These are phyloP conservation scores for Salvia hispanica DNA, from an alignment of 257 asterid species.

Conservation along the genomic window DNA sequence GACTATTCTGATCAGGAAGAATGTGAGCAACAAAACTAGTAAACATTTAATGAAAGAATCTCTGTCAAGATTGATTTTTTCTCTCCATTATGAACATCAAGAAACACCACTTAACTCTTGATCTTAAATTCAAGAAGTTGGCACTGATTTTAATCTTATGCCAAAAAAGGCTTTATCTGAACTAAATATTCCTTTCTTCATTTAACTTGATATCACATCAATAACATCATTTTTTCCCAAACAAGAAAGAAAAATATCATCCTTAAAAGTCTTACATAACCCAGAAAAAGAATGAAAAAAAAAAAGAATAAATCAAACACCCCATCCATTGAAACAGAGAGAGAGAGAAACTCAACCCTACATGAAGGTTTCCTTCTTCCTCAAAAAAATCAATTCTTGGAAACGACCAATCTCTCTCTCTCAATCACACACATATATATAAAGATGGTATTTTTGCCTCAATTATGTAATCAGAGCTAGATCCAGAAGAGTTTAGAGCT, in stretches of 20 bases:
- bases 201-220: not conserved
- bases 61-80: not conserved
- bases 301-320: not conserved
- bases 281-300: too few species aligned
- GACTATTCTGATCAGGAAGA: not conserved
- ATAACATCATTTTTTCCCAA: not conserved
- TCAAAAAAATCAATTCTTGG: not conserved
- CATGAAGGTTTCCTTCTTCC: not conserved
- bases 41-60: not conserved
- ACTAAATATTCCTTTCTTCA: not conserved
- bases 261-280: not conserved
- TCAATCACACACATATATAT: not conserved
- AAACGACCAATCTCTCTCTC: not conserved
- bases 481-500: conserved; percentile 25
- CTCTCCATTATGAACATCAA: not conserved
- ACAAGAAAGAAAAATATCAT: not conserved
- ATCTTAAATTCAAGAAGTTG: conserved; percentile 2
- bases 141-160: not conserved
- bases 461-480: conserved; percentile 22
- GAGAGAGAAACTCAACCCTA: not conserved
- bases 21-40: not conserved
- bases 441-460: conserved; percentile 16
- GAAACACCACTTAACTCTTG: not conserved
- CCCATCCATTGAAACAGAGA: not conserved
- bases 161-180: not conserved